A percentile compares a stretch with the other conserved stretches of the same genome.
Conservation (phyloP, 352 stramenopile genomes). For the Pilasporangium apinafurcum region DNA sequence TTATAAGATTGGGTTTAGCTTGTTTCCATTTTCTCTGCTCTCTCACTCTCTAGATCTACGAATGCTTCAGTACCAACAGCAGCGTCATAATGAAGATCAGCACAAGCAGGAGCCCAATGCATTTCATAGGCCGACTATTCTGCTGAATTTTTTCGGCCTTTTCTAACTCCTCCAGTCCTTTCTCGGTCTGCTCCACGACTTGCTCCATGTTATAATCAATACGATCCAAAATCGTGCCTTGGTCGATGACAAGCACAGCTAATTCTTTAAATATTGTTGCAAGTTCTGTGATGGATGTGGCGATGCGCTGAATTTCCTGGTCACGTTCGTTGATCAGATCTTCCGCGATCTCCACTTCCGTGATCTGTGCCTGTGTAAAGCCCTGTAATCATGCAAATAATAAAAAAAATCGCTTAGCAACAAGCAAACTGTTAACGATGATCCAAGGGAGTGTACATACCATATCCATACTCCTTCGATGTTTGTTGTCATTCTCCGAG, state of each 20-base stretch:
- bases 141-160: conserved; percentile 99
- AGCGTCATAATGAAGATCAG: conserved; percentile 93
- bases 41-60: conserved; percentile 19
- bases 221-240: conserved; percentile 99
- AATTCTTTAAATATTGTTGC: conserved; percentile 99
- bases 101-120: conserved; percentile 88
- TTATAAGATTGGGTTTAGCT: not conserved
- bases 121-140: conserved; percentile 94
- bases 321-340: conserved; percentile 94
- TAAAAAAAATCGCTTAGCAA: too few relatives aligned
- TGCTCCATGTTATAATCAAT: conserved; percentile 99
- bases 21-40: not conserved
- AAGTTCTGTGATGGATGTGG: conserved; percentile 98
- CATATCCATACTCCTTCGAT: conserved; percentile 47
- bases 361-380: conserved; percentile 94
- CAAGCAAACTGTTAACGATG: too few relatives aligned
- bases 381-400: conserved; percentile 34
- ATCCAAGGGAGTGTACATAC: too few relatives aligned
- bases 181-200: conserved; percentile 98
- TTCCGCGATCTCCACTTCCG: conserved; percentile 95
- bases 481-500: conserved; percentile 60
- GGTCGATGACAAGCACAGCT: conserved; percentile 99
- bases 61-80: conserved; percentile 90
- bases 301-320: conserved; percentile 96
- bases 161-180: conserved; percentile 97